Base-by-base conservation (phyloP, 2,329 filamentous ascomycete genomes). In the Neofusicoccum umdonicola region DNA sequence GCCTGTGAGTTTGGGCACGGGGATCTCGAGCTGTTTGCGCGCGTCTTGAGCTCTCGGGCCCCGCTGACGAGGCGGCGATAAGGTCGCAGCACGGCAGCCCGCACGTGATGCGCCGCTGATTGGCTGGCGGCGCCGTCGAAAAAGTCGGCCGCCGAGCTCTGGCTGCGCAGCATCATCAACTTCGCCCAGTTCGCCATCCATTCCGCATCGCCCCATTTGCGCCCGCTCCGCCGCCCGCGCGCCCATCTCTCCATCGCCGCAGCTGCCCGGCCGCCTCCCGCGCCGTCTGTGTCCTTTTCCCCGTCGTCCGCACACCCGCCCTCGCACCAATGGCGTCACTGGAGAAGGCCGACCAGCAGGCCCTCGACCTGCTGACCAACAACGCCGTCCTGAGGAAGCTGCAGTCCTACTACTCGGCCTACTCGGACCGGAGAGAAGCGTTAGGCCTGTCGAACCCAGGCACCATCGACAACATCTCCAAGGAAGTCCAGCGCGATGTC, bases 401-500 rank as follows among this genome's bases (percentile, higher is more conserved):
- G 71, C 85, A 87, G 78, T 90, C 96, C 84, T 88, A 88, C 79
- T 90, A 95, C 81, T 86, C 84, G 73, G 87, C 88, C 62, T 96
- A 98, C 78, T 90, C 89, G 68, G 91, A 95, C 72, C 88, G 91
- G 81, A 90, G 95, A 83, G 90, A 89, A 72, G 90, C 91, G 80
- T 86, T 99, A 69, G 94, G 93, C 68, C 85, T 99, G 71, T 85
- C 89, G 71, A 98, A 98, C 81, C 95, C 95, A 45, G 95, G 95
- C 73, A 93, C 91, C 61, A 89, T 97, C 70, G 95, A 99, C 81
- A 89, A 88, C 75, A 89, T 97, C 77, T 87, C 90, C 71, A 89
- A 90, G 77, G 95, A 99, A 83, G 93, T 97, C 68, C 90, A 96
- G 83, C 93, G 93, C 81, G 93, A 97, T 86, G 93, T 97, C 72